A percentile compares a stretch with the other conserved stretches of the same genome.
phyloP scores from a whole-genome alignment of 2,329 filamentous ascomycete genomes.

The Claviceps spartinae region DNA sequence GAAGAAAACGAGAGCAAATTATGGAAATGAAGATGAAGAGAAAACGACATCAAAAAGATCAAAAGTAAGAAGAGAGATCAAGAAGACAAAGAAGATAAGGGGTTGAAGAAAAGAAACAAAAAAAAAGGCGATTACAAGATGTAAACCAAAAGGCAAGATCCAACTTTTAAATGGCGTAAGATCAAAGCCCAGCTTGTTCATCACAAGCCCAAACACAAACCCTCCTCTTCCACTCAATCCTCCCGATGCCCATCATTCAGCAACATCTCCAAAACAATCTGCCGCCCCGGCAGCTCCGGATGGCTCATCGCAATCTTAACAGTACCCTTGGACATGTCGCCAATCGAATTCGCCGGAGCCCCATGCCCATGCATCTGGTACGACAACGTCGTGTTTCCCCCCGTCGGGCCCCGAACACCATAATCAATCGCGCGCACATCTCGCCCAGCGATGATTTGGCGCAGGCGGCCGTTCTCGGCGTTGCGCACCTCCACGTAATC shows the following conservation, averaged over 20 bases:
- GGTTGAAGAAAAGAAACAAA: background rate
- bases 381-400: conserved; percentile 27
- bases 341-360: conserved; percentile 21
- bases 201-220: background rate
- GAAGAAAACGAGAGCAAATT: background rate
- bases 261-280: conserved; percentile 84
- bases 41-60: background rate
- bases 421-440: conserved; percentile 88
- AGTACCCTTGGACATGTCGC: conserved; percentile 49
- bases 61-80: background rate
- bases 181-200: background rate
- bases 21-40: background rate
- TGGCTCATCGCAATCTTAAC: conserved; percentile 95
- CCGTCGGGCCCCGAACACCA: conserved; percentile 51
- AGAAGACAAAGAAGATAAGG: background rate
- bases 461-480: conserved; percentile 82
- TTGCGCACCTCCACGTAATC: conserved; percentile 97
- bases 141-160: too few species aligned
- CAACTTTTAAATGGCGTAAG: background rate
- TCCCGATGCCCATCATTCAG: conserved; percentile 72
- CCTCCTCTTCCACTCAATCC: conserved; percentile 5
- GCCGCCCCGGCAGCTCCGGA: conserved; percentile 68
- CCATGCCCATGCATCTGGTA: conserved; percentile 22
- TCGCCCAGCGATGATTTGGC: conserved; percentile 85
- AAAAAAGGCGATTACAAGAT: background rate